Evolutionary conservation across 2,329 filamentous ascomycete genomes (phyloP), one percentile per base, ranked within the genome.

Genomic region (Stemphylium lycopersici): DNA sequence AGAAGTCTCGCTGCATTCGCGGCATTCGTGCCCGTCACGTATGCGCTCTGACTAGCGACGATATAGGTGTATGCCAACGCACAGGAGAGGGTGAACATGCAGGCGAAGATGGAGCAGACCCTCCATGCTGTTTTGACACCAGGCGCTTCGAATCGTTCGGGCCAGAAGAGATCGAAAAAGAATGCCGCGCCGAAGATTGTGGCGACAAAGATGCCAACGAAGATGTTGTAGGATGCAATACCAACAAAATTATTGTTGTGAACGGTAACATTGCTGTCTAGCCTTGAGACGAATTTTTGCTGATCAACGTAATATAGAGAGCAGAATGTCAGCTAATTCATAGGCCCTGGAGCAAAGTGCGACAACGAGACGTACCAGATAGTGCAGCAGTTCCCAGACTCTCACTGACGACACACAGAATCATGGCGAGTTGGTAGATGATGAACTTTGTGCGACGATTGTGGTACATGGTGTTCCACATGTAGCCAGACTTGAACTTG

Each of bases 161-260:
- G 83, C 81, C 82, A 86, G 72, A 85, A 84, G 3, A 86, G 78
- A 63, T 86, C 84, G 70, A 86, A 85, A 76, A 86, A 85, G 75
- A 86, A 86, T 0, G 79, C 83, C 0, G 80, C 79, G 18, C 83
- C 83, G 62, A 86, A 86, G 62, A 86, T 81, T 40, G 79, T 82
- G 12, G 83, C 83, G 7, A 85, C 80, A 15, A 79, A 82, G 29
- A 86, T 76, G 16, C 84, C 83, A 6, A 82, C 79, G 57, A 84
- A 85, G 63, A 86, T 84, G 65, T 86, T 85, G 74, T 81, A 86
- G 1, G 80, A 80, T 1, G 79, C 80, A 7, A 81, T 80, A 22
- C 82, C 83, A 56, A 86, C 71, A 56, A 82, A 84, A 63, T 83
- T 77, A 67, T 84, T 79, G 66, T 84, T 85, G 67, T 83, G 77